These are phyloP conservation scores for Microcos paniculata DNA, from an alignment of 345 rosid genomes.

Conservation along the genomic window DNA sequence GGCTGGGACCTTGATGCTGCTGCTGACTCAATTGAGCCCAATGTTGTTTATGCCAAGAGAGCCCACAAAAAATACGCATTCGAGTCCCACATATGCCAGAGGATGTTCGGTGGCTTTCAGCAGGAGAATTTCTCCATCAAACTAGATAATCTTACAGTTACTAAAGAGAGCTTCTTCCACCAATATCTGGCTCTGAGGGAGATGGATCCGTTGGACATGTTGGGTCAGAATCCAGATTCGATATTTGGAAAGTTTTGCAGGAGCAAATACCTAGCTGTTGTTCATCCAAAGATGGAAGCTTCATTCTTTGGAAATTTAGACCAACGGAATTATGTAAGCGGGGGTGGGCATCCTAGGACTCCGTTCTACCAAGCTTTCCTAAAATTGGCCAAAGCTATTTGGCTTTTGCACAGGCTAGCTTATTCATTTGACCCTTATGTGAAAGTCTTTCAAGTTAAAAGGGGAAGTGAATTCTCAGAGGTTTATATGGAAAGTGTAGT, in stretches of 20 bases:
- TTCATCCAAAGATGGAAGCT: conserved; percentile 88
- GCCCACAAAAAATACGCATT: conserved; percentile 84
- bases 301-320: conserved; percentile 82
- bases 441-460: conserved; percentile 65
- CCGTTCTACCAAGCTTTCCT: conserved; percentile 74
- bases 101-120: conserved; percentile 80
- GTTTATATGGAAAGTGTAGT: conserved; percentile 79
- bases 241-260: conserved; percentile 67
- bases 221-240: conserved; percentile 78
- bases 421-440: conserved; percentile 65
- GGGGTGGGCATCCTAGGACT: conserved; percentile 83
- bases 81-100: conserved; percentile 80
- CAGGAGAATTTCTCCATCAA: conserved; percentile 52
- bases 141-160: conserved; percentile 32
- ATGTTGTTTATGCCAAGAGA: conserved; percentile 73
- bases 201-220: conserved; percentile 68
- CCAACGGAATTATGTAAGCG: conserved; percentile 63
- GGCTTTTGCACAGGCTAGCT: conserved; percentile 82
- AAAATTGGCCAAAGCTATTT: conserved; percentile 70
- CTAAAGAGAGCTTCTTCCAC: conserved; percentile 65
- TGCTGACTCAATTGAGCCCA: conserved; percentile 66
- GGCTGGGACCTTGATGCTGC: conserved; percentile 97
- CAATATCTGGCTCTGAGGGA: conserved; percentile 66
- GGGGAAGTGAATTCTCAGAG: conserved; percentile 70
- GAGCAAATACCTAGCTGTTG: conserved; percentile 61